phyloP scores from a whole-genome alignment of 768 basidiomycete genomes.

The Termitomyces sp. region DNA sequence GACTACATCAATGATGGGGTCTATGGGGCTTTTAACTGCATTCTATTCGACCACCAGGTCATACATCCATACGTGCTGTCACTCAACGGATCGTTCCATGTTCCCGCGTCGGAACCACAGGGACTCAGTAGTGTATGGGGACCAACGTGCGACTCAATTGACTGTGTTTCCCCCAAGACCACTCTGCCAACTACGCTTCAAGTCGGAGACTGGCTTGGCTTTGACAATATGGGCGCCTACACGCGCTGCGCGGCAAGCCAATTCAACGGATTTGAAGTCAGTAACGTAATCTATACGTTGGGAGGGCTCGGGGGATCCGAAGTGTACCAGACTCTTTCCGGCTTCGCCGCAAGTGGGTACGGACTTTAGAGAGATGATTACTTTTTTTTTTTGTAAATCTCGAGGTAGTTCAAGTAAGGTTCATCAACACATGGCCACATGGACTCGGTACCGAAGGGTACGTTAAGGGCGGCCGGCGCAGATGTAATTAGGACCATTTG shows the following conservation, averaged over 20 bases:
- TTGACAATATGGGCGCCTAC: slow-evolving; percentile 97
- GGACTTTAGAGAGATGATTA: slow-evolving; percentile 22
- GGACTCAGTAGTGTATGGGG: slow-evolving; percentile 85
- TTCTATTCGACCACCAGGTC: slow-evolving; percentile 93
- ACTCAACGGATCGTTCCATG: slow-evolving; percentile 61
- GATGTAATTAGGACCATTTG: slow-evolving; percentile 14
- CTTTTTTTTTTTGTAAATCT: slow-evolving; percentile 4
- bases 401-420: slow-evolving; percentile 12
- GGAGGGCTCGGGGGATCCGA: slow-evolving; percentile 49
- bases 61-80: slow-evolving; percentile 82
- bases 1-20: slow-evolving; percentile 99
- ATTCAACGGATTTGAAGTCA: slow-evolving; percentile 88
- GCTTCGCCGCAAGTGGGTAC: slow-evolving; percentile 39
- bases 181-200: slow-evolving; percentile 62
- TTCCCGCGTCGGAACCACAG: slow-evolving; percentile 35
- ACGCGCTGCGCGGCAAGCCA: slow-evolving; percentile 96
- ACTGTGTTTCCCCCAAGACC: slow-evolving; percentile 71
- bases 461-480: slow-evolving; percentile 23
- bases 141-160: slow-evolving; percentile 97
- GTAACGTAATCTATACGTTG: slow-evolving; percentile 74
- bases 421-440: slow-evolving; percentile 22
- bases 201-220: slow-evolving; percentile 98
- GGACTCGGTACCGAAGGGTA: slow-evolving; percentile 26
- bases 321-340: slow-evolving; percentile 44
- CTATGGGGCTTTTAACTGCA: slow-evolving; percentile 95